Percentiles rank a stretch among this genome's conserved stretches.
phyloP scores from a whole-genome alignment of 2,329 filamentous ascomycete species.

The Paecilomyces formosus region DNA sequence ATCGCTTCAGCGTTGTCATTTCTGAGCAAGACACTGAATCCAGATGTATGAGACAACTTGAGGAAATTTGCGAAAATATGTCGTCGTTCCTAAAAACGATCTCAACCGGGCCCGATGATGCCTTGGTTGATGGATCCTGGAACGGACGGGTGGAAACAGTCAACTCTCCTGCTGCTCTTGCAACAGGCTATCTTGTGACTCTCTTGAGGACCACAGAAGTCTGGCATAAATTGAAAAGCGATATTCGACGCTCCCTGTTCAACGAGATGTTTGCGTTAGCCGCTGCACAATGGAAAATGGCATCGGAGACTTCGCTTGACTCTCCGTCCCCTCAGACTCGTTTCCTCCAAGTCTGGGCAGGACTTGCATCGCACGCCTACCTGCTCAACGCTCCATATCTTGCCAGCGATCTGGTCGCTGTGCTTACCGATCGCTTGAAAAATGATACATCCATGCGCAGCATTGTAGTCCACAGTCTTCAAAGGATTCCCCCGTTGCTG shows the following conservation, averaged over 20 bases:
- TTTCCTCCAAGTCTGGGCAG: slow-evolving; percentile 31
- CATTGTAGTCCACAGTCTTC: slow-evolving; percentile 27
- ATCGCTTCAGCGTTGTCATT: slow-evolving; percentile 21
- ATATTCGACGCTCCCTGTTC: slow-evolving; percentile 24
- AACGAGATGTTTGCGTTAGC: slow-evolving; percentile 24
- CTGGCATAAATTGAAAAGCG: slow-evolving; percentile 20
- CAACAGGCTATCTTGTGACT: slow-evolving; percentile 26
- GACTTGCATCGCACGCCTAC: slow-evolving; percentile 32
- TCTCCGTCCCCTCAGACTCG: slow-evolving; percentile 16
- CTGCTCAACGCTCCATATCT: slow-evolving; percentile 25
- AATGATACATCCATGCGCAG: slow-evolving; percentile 18
- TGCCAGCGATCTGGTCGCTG: slow-evolving; percentile 24
- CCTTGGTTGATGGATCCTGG: slow-evolving; percentile 23
- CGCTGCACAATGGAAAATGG: slow-evolving; percentile 12
- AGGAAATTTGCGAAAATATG: slow-evolving; percentile 17
- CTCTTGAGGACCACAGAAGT: slow-evolving; percentile 23
- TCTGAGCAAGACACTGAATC: slow-evolving; percentile 14
- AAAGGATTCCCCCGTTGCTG: slow-evolving; percentile 27
- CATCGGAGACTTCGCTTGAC: slow-evolving; percentile 19
- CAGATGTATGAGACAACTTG: slow-evolving; percentile 12
- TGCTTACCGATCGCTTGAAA: slow-evolving; percentile 26
- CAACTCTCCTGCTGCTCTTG: slow-evolving; percentile 20
- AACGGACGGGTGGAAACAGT: slow-evolving; percentile 30
- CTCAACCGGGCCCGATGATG: slow-evolving; percentile 16
- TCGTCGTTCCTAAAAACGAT: slow-evolving; percentile 13